phyloP scores from a whole-genome alignment of 2,329 filamentous ascomycete species.

The Stromatinia cepivora region DNA sequence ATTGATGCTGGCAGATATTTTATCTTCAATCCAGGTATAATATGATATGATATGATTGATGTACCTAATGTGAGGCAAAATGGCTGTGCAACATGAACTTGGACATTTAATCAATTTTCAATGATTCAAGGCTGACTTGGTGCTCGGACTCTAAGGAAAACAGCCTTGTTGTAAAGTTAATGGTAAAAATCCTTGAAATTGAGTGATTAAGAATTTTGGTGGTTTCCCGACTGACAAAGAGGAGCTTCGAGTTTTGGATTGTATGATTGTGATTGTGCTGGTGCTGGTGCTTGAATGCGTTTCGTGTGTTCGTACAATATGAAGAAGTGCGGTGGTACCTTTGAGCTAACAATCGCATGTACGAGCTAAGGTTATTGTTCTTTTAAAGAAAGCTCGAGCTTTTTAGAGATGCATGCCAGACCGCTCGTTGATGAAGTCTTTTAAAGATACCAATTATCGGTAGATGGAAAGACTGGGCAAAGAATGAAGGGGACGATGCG shows the following conservation, averaged over 20 bases:
- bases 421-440: conserved; percentile 7
- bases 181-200: not conserved
- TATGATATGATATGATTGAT: not conserved
- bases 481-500: not conserved
- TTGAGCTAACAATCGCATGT: not conserved
- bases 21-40: not conserved
- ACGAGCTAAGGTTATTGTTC: not conserved
- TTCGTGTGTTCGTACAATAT: not conserved
- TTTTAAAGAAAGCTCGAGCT: conserved; percentile 13
- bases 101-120: not conserved
- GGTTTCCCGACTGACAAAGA: not conserved
- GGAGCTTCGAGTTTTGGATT: not conserved
- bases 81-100: not conserved
- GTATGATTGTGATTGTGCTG: not conserved
- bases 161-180: not conserved
- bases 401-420: conserved; percentile 6
- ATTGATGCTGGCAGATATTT: not conserved
- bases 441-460: not conserved
- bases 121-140: not conserved
- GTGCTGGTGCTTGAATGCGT: not conserved
- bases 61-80: not conserved
- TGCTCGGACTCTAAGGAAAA: not conserved
- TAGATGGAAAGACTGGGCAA: not conserved
- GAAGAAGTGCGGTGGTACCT: not conserved
- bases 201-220: not conserved